A percentile compares a stretch with the other conserved stretches of the same genome.
phyloP scores from a whole-genome alignment of 1,284 basidiomycete genomes.

The Amylostereum chailletii region DNA sequence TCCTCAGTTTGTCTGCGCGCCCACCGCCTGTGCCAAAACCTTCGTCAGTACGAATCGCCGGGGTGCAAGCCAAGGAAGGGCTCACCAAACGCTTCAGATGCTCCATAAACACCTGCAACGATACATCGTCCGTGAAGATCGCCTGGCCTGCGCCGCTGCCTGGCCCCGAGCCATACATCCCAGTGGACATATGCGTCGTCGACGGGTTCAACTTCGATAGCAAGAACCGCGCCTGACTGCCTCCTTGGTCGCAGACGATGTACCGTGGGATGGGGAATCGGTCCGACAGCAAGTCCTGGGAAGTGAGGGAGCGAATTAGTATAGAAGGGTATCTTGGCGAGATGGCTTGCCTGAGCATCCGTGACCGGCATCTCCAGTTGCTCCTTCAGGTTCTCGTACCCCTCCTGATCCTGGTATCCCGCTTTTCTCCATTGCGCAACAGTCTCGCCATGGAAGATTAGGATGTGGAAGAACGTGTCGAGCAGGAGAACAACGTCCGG shows the following conservation, averaged over 20 bases:
- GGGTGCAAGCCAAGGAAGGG: constrained; percentile 7
- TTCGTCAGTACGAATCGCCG: constrained; percentile 2
- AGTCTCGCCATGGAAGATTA: constrained; percentile 99
- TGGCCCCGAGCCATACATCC: constrained; percentile 73
- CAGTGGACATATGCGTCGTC: constrained; percentile 92
- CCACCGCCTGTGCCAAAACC: constrained; percentile 43
- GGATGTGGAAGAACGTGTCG: constrained; percentile 99
- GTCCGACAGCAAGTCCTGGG: constrained; percentile 86
- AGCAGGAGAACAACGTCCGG: constrained; percentile 96
- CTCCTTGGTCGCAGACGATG: constrained; percentile 96
- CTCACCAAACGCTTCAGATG: constrained; percentile 82
- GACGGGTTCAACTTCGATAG: constrained; percentile 95
- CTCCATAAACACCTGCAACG: constrained; percentile 95
- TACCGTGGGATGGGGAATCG: constrained; percentile 97
- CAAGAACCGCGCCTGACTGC: constrained; percentile 95
- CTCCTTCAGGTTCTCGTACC: constrained; percentile 98
- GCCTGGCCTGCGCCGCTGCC: constrained; percentile 73
- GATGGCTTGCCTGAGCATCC: constrained; percentile 55
- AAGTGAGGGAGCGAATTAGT: constrained; percentile 4
- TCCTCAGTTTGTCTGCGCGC: constrained; percentile 56
- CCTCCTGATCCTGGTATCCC: constrained; percentile 99
- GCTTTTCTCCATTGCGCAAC: constrained; percentile 98
- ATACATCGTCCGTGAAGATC: constrained; percentile 99
- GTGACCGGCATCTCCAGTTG: constrained; percentile 77
- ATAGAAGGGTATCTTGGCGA: background rate